A percentile compares a stretch with the other conserved stretches of the same genome.
Conservation (phyloP, 2,329 filamentous ascomycete genomes). For the Cercospora sesami region DNA sequence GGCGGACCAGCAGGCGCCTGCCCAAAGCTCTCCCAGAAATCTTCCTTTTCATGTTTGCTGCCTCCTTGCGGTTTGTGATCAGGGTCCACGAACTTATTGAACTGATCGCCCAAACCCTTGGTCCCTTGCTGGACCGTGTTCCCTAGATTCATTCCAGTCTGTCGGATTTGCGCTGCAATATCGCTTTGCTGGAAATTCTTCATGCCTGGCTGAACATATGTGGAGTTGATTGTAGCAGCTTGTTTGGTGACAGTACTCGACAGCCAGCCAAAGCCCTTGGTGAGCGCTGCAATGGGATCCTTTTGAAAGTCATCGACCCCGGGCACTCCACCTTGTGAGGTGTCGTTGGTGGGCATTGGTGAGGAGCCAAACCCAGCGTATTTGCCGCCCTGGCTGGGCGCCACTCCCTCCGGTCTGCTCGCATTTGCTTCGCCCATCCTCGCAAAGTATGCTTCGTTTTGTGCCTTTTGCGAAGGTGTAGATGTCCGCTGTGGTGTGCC, state of each 20-base stretch:
- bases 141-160: conserved; percentile 49
- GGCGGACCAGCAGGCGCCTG: conserved; percentile 56
- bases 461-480: conserved; percentile 52
- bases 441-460: conserved; percentile 88
- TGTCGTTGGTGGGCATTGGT: conserved; percentile 52
- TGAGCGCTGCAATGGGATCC: conserved; percentile 83
- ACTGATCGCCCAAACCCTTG: conserved; percentile 72
- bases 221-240: conserved; percentile 86
- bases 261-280: conserved; percentile 94
- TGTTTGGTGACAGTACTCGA: conserved; percentile 82
- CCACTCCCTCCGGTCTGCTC: conserved; percentile 67
- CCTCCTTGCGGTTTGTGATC: conserved; percentile 25
- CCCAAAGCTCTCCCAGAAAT: conserved; percentile 92
- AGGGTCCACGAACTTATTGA: conserved; percentile 81
- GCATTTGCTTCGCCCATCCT: conserved; percentile 82
- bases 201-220: conserved; percentile 89
- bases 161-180: conserved; percentile 59
- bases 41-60: conserved; percentile 64
- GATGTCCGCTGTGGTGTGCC: conserved; percentile 28
- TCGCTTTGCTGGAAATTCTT: conserved; percentile 69
- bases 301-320: conserved; percentile 85
- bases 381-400: conserved; percentile 89
- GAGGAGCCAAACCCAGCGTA: conserved; percentile 87
- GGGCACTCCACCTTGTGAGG: conserved; percentile 52
- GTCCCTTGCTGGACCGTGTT: conserved; percentile 66